A percentile compares a stretch with the other conserved stretches of the same genome.
Evolutionary conservation across 2,329 filamentous ascomycete species (phyloP).

Genomic region (Colletotrichum graminicola): DNA sequence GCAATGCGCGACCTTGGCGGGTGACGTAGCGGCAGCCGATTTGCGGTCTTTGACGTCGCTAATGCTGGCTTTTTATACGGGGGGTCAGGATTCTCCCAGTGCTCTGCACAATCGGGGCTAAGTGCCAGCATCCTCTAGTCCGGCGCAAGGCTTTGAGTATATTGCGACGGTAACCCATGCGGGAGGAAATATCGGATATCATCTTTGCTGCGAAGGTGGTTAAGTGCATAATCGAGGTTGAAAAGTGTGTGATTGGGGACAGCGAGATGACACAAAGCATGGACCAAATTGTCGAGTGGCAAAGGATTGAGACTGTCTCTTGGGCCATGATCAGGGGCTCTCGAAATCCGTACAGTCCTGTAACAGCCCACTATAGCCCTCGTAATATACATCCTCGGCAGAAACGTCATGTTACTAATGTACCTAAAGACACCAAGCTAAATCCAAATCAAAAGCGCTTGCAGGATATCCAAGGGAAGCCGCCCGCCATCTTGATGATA

Average conservation of each 20-base stretch:
- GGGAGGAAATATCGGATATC: neutral
- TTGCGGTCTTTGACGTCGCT: constrained; percentile 44
- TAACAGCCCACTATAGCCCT: too few species aligned
- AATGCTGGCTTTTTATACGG: neutral
- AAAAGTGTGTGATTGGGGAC: neutral
- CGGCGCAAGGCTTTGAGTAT: neutral
- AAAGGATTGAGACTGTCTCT: neutral
- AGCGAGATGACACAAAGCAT: neutral
- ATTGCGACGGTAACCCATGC: neutral
- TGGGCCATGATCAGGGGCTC: neutral
- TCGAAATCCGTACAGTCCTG: too few species aligned
- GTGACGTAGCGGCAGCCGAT: constrained; percentile 42
- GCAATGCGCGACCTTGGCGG: too few species aligned
- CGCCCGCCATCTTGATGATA: too few species aligned
- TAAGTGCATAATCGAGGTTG: neutral
- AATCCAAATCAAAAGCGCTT: too few species aligned
- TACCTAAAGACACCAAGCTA: too few species aligned
- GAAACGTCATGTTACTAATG: too few species aligned
- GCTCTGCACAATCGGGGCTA: neutral
- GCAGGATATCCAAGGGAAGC: too few species aligned
- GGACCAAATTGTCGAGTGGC: neutral
- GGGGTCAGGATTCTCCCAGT: neutral
- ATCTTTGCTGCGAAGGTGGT: neutral
- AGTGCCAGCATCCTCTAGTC: neutral
- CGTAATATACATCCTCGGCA: too few species aligned